Base-by-base conservation (phyloP, 2,329 filamentous ascomycete genomes). In the Cytospora schulzeri region DNA sequence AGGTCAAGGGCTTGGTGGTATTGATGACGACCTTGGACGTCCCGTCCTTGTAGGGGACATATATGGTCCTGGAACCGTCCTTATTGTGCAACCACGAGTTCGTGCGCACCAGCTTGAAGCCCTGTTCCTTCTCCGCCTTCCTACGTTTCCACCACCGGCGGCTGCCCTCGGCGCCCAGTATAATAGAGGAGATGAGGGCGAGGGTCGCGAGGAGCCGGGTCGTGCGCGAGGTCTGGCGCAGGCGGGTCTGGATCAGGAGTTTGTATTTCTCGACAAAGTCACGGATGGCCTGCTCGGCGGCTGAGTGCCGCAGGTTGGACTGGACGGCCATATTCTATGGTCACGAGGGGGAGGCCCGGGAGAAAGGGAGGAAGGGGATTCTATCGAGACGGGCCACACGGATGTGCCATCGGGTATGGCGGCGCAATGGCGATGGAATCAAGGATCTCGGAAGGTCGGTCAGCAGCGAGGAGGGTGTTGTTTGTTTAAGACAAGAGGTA, bases 51-150 rank as follows among this genome's bases (percentile, higher is more conserved):
- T 97, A 95, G 2, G 94, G 93, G 31, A 99, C 95, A 73, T 95
- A 98, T 65, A 99, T 95, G 17, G 93, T 96, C 62, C 95, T 85
- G 57, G 92, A 94, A 57, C 95, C 95, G 81, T 98, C 95, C 79
- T 97, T 97, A 71, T 94, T 92, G 77, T 91, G 87, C 68, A 98
- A 82, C 72, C 93, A 96, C 35, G 94, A 98, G 77, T 99, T 99
- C 66, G 91, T 90, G 64, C 95, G 87, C 68, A 98, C 81, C 60
- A 99, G 83, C 69, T 91, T 90, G 68, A 87, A 84, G 6, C 93
- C 93, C 70, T 93, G 90, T 71, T 95, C 93, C 69, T 87, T 88
- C 77, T 98, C 94, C 68, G 88, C 88, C 57, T 86, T 86, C 66
- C 87, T 84, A 64, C 83, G 86, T 73, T 84, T 88, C 85, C 91